A percentile compares a stretch with the other conserved stretches of the same genome.
These are phyloP conservation scores for Entoloma clypeatum DNA, from an alignment of 1,284 basidiomycete species.

Conservation along the genomic window DNA sequence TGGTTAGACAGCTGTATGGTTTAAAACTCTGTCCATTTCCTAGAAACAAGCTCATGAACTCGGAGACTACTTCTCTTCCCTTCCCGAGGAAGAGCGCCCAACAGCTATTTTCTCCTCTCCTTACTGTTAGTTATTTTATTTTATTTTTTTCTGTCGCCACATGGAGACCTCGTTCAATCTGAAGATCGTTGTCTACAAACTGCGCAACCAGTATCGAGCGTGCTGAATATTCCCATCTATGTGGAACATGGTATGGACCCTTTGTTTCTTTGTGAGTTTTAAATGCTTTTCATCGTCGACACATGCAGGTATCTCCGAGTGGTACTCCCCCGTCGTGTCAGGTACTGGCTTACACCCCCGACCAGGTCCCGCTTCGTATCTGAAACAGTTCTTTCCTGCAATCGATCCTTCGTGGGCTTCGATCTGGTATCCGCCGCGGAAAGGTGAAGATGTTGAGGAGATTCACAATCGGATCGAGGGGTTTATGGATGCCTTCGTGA, in stretches of 20 bases:
- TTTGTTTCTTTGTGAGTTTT: background rate
- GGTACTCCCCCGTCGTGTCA: conserved; percentile 73
- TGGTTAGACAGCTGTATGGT: background rate
- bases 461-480: conserved; percentile 60
- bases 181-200: conserved; percentile 85
- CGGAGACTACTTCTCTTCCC: conserved; percentile 56
- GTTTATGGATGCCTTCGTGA: conserved; percentile 51
- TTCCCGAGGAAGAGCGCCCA: conserved; percentile 67
- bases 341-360: conserved; percentile 74
- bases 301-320: conserved; percentile 70
- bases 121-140: conserved; percentile 52
- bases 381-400: conserved; percentile 51
- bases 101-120: conserved; percentile 79
- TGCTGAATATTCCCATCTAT: conserved; percentile 64
- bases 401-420: conserved; percentile 62
- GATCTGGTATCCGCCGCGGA: conserved; percentile 67
- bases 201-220: conserved; percentile 56
- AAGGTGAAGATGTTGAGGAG: conserved; percentile 64
- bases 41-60: conserved; percentile 76
- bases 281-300: conserved; percentile 1
- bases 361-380: conserved; percentile 47
- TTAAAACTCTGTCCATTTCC: conserved; percentile 5
- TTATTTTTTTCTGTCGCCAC: background rate
- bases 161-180: background rate
- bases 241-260: conserved; percentile 62